Conservation (phyloP, 2,329 filamentous ascomycete genomes). For the Diatrype stigma region DNA sequence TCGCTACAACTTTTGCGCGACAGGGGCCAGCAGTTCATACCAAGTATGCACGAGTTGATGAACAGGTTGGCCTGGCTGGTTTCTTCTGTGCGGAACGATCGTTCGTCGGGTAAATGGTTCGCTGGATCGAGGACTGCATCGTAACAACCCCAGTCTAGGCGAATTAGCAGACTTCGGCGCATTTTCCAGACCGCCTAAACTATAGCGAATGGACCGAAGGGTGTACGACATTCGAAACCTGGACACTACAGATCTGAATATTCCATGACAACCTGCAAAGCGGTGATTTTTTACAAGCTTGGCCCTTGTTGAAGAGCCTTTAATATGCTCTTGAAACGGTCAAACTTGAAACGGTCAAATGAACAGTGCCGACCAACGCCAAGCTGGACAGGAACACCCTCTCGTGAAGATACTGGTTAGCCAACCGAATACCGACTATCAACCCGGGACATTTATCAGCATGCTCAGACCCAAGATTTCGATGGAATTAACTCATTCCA, state of each 20-base stretch:
- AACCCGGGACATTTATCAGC: neutral
- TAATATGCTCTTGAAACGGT: neutral
- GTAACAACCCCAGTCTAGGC: conserved; percentile 22
- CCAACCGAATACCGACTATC: neutral
- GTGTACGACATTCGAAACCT: conserved; percentile 20
- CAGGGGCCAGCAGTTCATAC: conserved; percentile 1
- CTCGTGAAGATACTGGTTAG: neutral
- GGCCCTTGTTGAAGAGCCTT: neutral
- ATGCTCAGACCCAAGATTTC: neutral
- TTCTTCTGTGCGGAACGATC: neutral
- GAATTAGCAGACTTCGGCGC: conserved; percentile 17
- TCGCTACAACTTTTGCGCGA: conserved; percentile 5
- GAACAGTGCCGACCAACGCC: neutral
- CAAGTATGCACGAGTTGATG: neutral
- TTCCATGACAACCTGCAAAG: conserved; percentile 15
- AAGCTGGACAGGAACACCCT: neutral
- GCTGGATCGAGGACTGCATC: conserved; percentile 15
- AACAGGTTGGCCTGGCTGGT: neutral
- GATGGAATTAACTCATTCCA: neutral
- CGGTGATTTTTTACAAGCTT: neutral
- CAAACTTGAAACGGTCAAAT: neutral
- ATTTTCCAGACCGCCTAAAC: conserved; percentile 11
- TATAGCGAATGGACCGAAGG: conserved; percentile 4
- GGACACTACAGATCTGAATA: conserved; percentile 15
- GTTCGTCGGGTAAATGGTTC: conserved; percentile 7